phyloP scores from a whole-genome alignment of 179 eudicot genomes.

The Gypsophila paniculata region DNA sequence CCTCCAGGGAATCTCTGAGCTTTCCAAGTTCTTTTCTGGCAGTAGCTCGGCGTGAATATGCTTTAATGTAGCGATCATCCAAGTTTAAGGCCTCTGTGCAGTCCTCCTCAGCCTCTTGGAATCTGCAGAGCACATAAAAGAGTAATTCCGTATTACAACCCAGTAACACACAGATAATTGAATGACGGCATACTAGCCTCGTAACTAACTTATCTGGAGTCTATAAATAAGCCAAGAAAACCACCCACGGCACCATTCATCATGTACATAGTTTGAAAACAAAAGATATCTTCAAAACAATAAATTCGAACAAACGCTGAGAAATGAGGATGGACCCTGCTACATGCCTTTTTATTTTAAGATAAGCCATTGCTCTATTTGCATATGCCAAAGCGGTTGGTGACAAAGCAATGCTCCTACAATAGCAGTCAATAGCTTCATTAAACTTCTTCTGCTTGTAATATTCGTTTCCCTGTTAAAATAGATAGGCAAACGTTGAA shows the following conservation, averaged over 20 bases:
- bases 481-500: not conserved
- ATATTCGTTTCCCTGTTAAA: constrained; percentile 78
- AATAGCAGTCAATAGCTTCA: constrained; percentile 94
- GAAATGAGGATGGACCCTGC: not conserved
- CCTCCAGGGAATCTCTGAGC: constrained; percentile 75
- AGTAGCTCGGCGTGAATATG: constrained; percentile 93
- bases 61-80: constrained; percentile 95
- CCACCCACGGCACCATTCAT: not conserved
- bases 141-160: not conserved
- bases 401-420: constrained; percentile 86
- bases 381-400: constrained; percentile 96
- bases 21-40: constrained; percentile 88
- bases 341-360: constrained; percentile 69
- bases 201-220: not conserved
- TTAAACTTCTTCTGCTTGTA: constrained; percentile 87
- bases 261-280: not conserved
- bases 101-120: constrained; percentile 87
- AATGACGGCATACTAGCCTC: not conserved
- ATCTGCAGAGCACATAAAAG: constrained; percentile 40
- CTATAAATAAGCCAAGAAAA: not conserved
- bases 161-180: not conserved
- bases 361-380: constrained; percentile 96
- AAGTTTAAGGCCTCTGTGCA: constrained; percentile 92
- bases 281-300: not conserved
- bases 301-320: not conserved